These are phyloP conservation scores for Ustilago sp. DNA, from an alignment of 1,284 basidiomycete species.

Conservation along the genomic window DNA sequence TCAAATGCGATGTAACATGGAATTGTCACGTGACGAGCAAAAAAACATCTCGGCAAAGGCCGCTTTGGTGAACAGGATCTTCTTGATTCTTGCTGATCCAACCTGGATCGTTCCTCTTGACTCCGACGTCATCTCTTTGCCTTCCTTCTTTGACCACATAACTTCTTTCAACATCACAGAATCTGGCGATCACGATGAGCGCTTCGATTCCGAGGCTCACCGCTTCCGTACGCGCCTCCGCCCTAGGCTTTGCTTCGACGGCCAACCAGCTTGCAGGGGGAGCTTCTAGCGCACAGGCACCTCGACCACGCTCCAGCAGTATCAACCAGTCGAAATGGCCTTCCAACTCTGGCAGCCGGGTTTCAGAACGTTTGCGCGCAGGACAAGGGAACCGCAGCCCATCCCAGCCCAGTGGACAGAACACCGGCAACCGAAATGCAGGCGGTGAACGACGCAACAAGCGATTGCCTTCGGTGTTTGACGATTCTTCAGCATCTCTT, in stretches of 20 bases:
- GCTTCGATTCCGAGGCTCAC: slow-evolving; percentile 2
- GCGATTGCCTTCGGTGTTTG: slow-evolving; percentile 38
- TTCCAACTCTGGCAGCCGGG: slow-evolving; percentile 4
- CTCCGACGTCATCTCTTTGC: not conserved
- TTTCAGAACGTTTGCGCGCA: slow-evolving; percentile 25
- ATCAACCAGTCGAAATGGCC: slow-evolving; percentile 15
- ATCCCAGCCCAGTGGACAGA: slow-evolving; percentile 1
- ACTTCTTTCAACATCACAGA: not conserved
- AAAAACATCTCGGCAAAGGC: not conserved
- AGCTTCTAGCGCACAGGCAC: slow-evolving; percentile 12
- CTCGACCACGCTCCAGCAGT: slow-evolving; percentile 25
- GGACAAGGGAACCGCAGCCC: slow-evolving; percentile 9
- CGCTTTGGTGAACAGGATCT: slow-evolving; percentile 3
- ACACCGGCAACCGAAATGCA: slow-evolving; percentile 14
- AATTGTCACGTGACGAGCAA: not conserved
- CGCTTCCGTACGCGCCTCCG: slow-evolving; percentile 6
- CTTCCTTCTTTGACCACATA: not conserved
- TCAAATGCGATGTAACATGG: not conserved
- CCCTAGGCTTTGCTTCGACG: slow-evolving; percentile 23
- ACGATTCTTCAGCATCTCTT: slow-evolving; percentile 16
- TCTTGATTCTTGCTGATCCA: slow-evolving; percentile 3
- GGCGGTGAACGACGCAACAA: slow-evolving; percentile 38
- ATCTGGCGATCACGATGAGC: slow-evolving; percentile 1
- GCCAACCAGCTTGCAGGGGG: slow-evolving; percentile 16
- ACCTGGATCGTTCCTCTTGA: not conserved